Evolutionary conservation across 305 asterid species (phyloP), one percentile per base, ranked within the genome.

Genomic region (Rubia tinctorum): DNA sequence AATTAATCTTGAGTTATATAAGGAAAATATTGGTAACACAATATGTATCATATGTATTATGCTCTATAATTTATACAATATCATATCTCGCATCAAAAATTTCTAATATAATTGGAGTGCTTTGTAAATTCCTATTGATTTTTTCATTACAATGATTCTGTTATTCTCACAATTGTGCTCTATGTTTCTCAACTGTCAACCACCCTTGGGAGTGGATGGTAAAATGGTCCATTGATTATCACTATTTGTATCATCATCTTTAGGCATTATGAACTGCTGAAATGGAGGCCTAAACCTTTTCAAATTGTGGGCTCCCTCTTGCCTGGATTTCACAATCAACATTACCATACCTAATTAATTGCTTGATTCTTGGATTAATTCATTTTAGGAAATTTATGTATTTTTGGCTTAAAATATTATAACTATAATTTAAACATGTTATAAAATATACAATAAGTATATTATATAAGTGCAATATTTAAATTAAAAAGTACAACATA

Each of bases 261-360:
- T 63, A 1, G 3, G 18, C 37, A 58, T n/a, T 37, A 56, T 20
- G 23, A 12, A 20, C 47, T 56, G 40, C 47, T 71, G 45, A 43
- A 37, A 13, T 47, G 53, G n/a, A 55, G 68, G 63, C 12, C 30
- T 45, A 1, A 22, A 67, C 51, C 7, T 6, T 51, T 14, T 14
- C 53, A 47, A 47, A 47, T 25, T 18, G 15, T 6, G 71, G 66
- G 74, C 17, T 45, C 45, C 71, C 42, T 49, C 14, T 76, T 71
- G 75, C 72, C 71, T 70, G 64, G 71, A 71, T 64, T 76, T 76
- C 75, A 70, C 68, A 51, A 13, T 17, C 58, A 15, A 15, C 22
- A 15, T 51, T 11, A 47, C 34, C 42, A 75, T 75, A 44, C 49
- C 8, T n/a, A n/a, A n/a, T n/a, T 40, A 58, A 42, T 18, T 43